Evolutionary conservation across 352 stramenopile genomes (phyloP), one percentile per base, ranked within the genome.

Genomic region (Pythium volutum): DNA sequence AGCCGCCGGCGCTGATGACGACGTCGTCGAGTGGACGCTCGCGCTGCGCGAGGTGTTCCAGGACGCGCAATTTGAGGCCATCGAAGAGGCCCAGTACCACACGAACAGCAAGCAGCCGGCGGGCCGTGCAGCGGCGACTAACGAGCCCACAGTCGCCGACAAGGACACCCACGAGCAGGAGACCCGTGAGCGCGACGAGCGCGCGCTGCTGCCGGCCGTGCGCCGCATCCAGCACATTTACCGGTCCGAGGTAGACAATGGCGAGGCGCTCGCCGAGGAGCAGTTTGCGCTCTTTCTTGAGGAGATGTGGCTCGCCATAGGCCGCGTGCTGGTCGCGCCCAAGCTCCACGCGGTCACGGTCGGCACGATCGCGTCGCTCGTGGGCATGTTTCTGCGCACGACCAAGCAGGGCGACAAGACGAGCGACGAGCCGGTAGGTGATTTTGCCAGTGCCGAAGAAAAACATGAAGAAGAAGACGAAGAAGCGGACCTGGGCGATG

Each of bases 31-130:
- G 50, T 89, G 80, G 80, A 75, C 74, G 25, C 55, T 74, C 41
- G 66, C 72, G 42, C 54, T 89, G 65, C 77, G 78, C 4, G 70
- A 89, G 57, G 66, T 88, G 26, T 82, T 88, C 65, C 76, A 87
- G 59, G 77, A 88, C 65, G 80, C 80, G 42, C 80, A 88, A 71
- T 60, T 79, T 27, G 74, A 87, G 54, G 77, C 80, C 2, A 71
- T 88, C 29, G 80, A 89, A 53, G 66, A 68, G 49, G 77, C 69
- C 33, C 45, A 79, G 45, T 74, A 67, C 49, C 58, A 79, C 42
- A 52, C 54, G 36, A 43, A 16, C 23, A 55, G 64, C 50, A 59
- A 66, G 45, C 68, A 57, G 27, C 41, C 39, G 4, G 51, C 54
- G 7, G 58, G 76, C 25, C 73, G 33, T 14, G 9, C 49, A 14